These are phyloP conservation scores for Oryza australiensis DNA, from an alignment of 176 grass and related monocot genomes.

Conservation along the genomic window DNA sequence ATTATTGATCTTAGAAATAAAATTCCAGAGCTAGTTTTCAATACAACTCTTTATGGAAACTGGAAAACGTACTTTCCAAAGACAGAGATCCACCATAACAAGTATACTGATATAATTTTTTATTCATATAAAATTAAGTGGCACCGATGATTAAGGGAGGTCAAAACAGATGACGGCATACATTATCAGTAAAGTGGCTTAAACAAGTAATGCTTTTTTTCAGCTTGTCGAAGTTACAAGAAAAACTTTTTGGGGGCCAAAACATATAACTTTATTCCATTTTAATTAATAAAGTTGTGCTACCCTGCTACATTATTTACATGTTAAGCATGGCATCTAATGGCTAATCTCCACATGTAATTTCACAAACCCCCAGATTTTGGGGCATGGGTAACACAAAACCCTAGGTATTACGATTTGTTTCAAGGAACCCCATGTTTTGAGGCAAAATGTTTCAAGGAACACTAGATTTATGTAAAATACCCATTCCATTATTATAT, in stretches of 20 bases:
- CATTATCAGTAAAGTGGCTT: not conserved
- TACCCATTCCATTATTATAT: no score
- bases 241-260: not conserved
- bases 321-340: not conserved
- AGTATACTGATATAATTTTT: not conserved
- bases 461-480: no score
- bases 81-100: not conserved
- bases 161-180: slow-evolving; percentile 12
- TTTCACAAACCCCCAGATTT: not conserved
- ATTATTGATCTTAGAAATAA: slow-evolving; percentile 8
- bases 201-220: not conserved
- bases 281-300: not conserved
- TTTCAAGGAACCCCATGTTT: no score
- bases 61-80: not conserved
- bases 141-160: not conserved
- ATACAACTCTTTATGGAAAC: not conserved
- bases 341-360: not conserved
- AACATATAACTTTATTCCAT: not conserved
- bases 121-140: slow-evolving; percentile 2
- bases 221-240: not conserved
- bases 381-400: no score
- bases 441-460: no score
- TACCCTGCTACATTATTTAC: not conserved
- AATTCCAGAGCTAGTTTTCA: not conserved
- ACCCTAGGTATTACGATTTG: no score